Evolutionary conservation across 1,284 basidiomycete genomes (phyloP).

Genomic region (Leccinum pachyderme): DNA sequence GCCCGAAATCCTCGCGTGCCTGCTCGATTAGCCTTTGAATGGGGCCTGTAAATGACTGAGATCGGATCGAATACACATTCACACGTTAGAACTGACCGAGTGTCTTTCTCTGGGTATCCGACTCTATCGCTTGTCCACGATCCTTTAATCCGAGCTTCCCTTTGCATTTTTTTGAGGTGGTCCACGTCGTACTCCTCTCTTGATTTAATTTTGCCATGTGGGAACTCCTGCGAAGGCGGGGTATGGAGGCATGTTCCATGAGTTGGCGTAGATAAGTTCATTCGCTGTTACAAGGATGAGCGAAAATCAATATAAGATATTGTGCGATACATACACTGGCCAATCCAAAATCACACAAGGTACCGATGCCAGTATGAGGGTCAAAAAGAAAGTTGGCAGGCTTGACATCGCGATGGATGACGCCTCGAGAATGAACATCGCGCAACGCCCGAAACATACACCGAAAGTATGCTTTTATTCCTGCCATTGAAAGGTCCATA

Average conservation of each 20-base stretch:
- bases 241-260: conserved; percentile 74
- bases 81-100: conserved; percentile 41
- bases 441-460: conserved; percentile 89
- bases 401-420: conserved; percentile 98
- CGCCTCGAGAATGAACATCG: conserved; percentile 84
- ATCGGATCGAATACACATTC: conserved; percentile 2
- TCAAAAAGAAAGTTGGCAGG: conserved; percentile 98
- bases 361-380: conserved; percentile 79
- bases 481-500: conserved; percentile 64
- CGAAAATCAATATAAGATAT: not conserved
- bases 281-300: conserved; percentile 43
- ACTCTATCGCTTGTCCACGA: conserved; percentile 60
- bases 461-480: conserved; percentile 86
- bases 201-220: conserved; percentile 61
- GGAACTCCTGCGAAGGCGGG: conserved; percentile 52
- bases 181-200: conserved; percentile 42
- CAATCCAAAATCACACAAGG: conserved; percentile 93
- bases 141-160: conserved; percentile 62
- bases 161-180: conserved; percentile 50
- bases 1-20: conserved; percentile 97
- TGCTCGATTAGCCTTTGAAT: conserved; percentile 93
- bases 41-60: conserved; percentile 53
- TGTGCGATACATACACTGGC: conserved; percentile 68
- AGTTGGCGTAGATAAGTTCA: conserved; percentile 45
- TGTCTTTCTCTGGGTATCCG: conserved; percentile 71